Evolutionary conservation across 2,329 filamentous ascomycete genomes (phyloP).

Genomic region (Aspergillus neotritici): DNA sequence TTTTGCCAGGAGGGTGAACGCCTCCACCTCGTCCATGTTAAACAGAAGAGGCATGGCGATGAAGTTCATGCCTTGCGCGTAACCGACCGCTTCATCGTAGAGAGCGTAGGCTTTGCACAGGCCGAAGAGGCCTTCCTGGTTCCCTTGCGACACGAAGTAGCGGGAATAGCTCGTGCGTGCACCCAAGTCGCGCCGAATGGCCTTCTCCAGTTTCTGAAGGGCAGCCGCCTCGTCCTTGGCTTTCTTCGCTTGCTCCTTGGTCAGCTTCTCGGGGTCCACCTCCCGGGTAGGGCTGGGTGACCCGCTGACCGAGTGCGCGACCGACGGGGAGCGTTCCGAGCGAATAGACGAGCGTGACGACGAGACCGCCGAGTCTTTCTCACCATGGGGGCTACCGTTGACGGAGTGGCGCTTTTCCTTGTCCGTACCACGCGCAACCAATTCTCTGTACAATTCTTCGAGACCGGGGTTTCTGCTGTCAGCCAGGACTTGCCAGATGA

Average conservation of each 20-base stretch:
- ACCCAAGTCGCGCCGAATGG: constrained; percentile 84
- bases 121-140: constrained; percentile 90
- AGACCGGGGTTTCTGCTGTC: constrained; percentile 92
- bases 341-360: constrained; percentile 83
- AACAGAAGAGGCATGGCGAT: constrained; percentile 94
- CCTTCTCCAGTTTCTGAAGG: constrained; percentile 80
- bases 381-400: constrained; percentile 52
- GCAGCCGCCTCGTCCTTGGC: constrained; percentile 69
- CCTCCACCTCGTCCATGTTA: constrained; percentile 97
- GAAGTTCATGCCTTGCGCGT: constrained; percentile 99
- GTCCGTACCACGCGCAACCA: constrained; percentile 73
- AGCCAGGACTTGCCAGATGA: constrained; percentile 96
- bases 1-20: constrained; percentile 85
- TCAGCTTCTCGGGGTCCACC: constrained; percentile 57
- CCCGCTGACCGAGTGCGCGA: constrained; percentile 52
- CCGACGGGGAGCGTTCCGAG: constrained; percentile 65
- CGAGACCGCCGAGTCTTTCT: constrained; percentile 56
- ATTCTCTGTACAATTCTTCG: constrained; percentile 77
- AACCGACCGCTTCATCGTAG: constrained; percentile 89
- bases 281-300: constrained; percentile 55
- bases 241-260: constrained; percentile 66
- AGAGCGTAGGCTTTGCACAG: constrained; percentile 97
- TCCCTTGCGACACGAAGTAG: constrained; percentile 81
- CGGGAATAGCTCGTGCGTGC: constrained; percentile 94
- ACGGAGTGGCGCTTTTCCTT: constrained; percentile 59